A percentile compares a stretch with the other conserved stretches of the same genome.
phyloP scores from a whole-genome alignment of 2,329 filamentous ascomycete species.

The Cytospora leucostoma region DNA sequence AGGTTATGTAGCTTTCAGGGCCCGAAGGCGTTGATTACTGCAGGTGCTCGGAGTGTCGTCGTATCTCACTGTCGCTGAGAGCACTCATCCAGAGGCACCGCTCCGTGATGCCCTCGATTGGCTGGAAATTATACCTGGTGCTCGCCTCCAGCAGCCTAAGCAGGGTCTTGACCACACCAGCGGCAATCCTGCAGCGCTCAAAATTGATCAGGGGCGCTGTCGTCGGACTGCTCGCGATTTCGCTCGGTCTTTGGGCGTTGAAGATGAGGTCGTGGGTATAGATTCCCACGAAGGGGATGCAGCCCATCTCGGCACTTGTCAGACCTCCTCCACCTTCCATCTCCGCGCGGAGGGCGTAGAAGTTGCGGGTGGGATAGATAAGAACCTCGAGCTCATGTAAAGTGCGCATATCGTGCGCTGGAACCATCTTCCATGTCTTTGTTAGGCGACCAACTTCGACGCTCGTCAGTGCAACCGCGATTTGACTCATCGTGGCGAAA shows the following conservation, averaged over 20 bases:
- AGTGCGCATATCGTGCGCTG: conserved; percentile 63
- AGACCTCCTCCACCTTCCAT: conserved; percentile 70
- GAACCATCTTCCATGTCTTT: conserved; percentile 72
- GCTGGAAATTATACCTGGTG: conserved; percentile 70
- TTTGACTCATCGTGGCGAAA: conserved; percentile 81
- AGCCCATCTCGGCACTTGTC: conserved; percentile 62
- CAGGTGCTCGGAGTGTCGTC: conserved; percentile 52
- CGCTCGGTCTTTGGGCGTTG: conserved; percentile 76
- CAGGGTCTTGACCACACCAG: conserved; percentile 76
- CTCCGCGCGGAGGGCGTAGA: conserved; percentile 72
- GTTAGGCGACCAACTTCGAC: conserved; percentile 69
- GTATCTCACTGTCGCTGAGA: conserved; percentile 73
- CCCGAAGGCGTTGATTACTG: conserved; percentile 39
- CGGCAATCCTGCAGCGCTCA: conserved; percentile 75
- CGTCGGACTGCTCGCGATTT: conserved; percentile 67
- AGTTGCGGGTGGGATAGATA: conserved; percentile 77
- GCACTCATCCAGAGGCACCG: conserved; percentile 85
- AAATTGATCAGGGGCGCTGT: conserved; percentile 78
- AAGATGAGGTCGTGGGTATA: conserved; percentile 84
- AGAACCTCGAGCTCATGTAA: conserved; percentile 70
- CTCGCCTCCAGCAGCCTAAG: conserved; percentile 78
- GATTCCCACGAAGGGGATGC: conserved; percentile 80
- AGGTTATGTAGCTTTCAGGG: not conserved
- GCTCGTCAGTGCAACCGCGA: conserved; percentile 74
- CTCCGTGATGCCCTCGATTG: conserved; percentile 75